Conservation (phyloP, 495 filamentous ascomycete species). For the Lasiosphaeria miniovina region DNA sequence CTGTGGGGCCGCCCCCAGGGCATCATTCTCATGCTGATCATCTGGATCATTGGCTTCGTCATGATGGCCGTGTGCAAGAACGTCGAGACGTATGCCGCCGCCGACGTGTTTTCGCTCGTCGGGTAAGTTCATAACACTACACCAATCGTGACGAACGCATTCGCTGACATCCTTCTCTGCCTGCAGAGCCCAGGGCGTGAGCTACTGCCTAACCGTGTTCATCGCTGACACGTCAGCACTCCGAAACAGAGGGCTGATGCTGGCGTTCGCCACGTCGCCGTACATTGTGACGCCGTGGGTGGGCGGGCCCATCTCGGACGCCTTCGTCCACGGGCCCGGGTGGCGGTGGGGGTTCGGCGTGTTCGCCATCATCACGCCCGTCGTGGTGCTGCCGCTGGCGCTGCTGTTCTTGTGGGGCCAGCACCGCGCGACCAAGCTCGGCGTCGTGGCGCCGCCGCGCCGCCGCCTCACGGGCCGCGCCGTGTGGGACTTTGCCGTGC, state of each 20-base stretch:
- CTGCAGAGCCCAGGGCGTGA: constrained; percentile 48
- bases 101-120: constrained; percentile 48
- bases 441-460: constrained; percentile 40
- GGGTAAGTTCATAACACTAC: constrained; percentile 23
- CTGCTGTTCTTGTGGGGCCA: constrained; percentile 55
- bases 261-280: constrained; percentile 58
- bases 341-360: constrained; percentile 66
- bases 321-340: constrained; percentile 39
- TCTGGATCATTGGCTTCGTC: constrained; percentile 40
- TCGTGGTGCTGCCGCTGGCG: constrained; percentile 51
- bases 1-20: constrained; percentile 57
- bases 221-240: constrained; percentile 62
- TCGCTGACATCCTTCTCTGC: background rate
- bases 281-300: constrained; percentile 61
- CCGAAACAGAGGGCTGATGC: constrained; percentile 59
- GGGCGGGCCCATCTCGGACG: constrained; percentile 43
- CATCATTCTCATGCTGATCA: constrained; percentile 35
- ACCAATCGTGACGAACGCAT: background rate
- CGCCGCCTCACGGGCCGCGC: constrained; percentile 43
- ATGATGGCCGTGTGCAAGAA: constrained; percentile 47
- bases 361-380: constrained; percentile 55
- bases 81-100: constrained; percentile 49
- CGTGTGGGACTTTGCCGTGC: constrained; percentile 49
- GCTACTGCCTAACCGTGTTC: constrained; percentile 56
- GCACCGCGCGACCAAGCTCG: constrained; percentile 52